Percentiles rank a stretch among this genome's conserved stretches.
Conservation (phyloP, 2,329 filamentous ascomycete genomes). For the Curvularia sp. region DNA sequence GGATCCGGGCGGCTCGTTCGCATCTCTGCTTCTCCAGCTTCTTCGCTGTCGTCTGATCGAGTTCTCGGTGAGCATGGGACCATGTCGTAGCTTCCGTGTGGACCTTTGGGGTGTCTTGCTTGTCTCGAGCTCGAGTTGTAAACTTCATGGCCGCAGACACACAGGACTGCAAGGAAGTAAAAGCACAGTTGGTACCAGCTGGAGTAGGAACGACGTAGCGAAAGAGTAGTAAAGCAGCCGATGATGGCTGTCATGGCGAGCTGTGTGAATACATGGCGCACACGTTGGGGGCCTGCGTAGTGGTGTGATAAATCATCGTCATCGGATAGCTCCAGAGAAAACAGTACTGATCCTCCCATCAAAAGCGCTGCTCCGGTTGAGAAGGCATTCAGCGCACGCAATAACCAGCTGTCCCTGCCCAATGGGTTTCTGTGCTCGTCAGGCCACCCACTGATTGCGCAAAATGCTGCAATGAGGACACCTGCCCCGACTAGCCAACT, state of each 20-base stretch:
- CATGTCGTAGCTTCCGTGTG: slow-evolving; percentile 11
- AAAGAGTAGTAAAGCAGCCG: slow-evolving; percentile 24
- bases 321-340: slow-evolving; percentile 16
- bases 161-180: slow-evolving; percentile 23
- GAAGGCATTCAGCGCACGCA: slow-evolving; percentile 23
- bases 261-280: slow-evolving; percentile 16
- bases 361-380: slow-evolving; percentile 25
- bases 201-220: slow-evolving; percentile 33
- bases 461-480: slow-evolving; percentile 14
- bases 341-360: slow-evolving; percentile 26
- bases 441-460: slow-evolving; percentile 9
- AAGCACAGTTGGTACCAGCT: slow-evolving; percentile 24
- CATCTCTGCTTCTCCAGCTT: neutral
- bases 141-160: slow-evolving; percentile 14
- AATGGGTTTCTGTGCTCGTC: slow-evolving; percentile 16
- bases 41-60: slow-evolving; percentile 14
- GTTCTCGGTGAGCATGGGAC: neutral
- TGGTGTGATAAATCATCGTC: neutral
- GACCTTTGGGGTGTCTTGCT: neutral
- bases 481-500: slow-evolving; percentile 12
- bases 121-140: slow-evolving; percentile 3
- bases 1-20: neutral
- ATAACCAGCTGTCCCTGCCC: slow-evolving; percentile 12
- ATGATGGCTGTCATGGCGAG: slow-evolving; percentile 21
- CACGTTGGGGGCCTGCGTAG: slow-evolving; percentile 1